These are phyloP conservation scores for Leishmania martiniquensis DNA, from an alignment of 208 protist genomes.

Conservation along the genomic window DNA sequence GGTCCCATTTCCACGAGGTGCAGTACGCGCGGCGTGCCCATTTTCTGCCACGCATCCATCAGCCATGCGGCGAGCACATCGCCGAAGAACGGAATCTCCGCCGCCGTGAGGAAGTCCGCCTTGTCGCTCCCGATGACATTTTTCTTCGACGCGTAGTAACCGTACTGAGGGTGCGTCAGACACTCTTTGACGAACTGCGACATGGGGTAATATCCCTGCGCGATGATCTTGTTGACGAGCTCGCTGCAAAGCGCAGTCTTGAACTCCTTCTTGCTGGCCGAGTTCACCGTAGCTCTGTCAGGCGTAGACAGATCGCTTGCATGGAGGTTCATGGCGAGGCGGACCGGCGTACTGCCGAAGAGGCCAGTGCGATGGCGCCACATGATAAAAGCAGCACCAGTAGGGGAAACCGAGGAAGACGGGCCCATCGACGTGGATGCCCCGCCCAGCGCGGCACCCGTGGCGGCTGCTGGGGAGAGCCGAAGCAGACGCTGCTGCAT, in stretches of 20 bases:
- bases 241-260: slow-evolving; percentile 85
- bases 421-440: background rate
- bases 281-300: slow-evolving; percentile 78
- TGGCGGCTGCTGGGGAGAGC: background rate
- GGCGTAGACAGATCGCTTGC: slow-evolving; percentile 89
- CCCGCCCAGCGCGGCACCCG: background rate
- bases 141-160: slow-evolving; percentile 90
- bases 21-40: slow-evolving; percentile 88
- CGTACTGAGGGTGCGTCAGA: slow-evolving; percentile 86
- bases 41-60: slow-evolving; percentile 92
- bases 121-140: slow-evolving; percentile 86
- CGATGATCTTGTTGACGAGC: slow-evolving; percentile 81
- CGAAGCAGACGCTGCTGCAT: background rate
- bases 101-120: slow-evolving; percentile 92
- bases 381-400: background rate
- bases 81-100: slow-evolving; percentile 93
- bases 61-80: slow-evolving; percentile 90
- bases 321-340: slow-evolving; percentile 67
- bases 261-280: slow-evolving; percentile 83
- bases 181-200: slow-evolving; percentile 93
- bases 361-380: background rate
- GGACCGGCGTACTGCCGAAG: slow-evolving; percentile 21
- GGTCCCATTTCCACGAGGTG: slow-evolving; percentile 92
- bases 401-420: background rate
- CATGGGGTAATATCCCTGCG: slow-evolving; percentile 91